Evolutionary conservation across 805 yeast genomes (phyloP), one percentile per base, ranked within the genome.

Genomic region (Millerozyma acaciae): DNA sequence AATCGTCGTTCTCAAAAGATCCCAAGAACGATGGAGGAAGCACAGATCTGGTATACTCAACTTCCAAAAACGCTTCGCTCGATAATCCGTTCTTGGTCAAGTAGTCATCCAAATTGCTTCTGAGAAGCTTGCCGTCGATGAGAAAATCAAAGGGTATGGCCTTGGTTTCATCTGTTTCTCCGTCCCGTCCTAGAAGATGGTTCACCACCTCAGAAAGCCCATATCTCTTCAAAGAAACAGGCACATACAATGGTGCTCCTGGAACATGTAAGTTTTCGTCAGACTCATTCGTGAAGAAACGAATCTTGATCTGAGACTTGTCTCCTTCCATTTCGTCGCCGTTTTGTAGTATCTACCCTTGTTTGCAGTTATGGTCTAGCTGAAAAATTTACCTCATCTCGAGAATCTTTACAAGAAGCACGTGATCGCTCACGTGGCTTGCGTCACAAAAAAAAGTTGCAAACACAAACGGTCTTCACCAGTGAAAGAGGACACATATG

Each of bases 191-290:
- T 32, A 93, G 67, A 36, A 93, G 69, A 63, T 93, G 97, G 62
- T 93, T 93, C 15, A 93, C 96, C 55, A 93, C 81, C 61, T 93
- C 97, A 4, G 96, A 86, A 25, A 93, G 72, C 36, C 98, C 98
- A 55, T 77, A 89, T 59, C 97, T 76, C 47, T 85, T 88, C 45
- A 93, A 70, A 3, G 82, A 62, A 15, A 83, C 82, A 15, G 98
- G 98, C 16, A 88, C 97, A 53, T 72, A 84, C 35, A 93, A 70
- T 9, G 98, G 95, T 32, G 82, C 76, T 38, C 86, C 93, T 7
- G 61, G 45, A 8, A 86, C 86, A 28, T 80, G 83, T 30, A 90
- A 57, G 12, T 76, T 52, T 40, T 76, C 79, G 51, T 83, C 90
- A 42, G 77, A 80, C 47, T 90, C 97, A 46, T 90, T 76, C 28